phyloP scores from a whole-genome alignment of 2,329 filamentous ascomycete species.

The Ambrosiella cleistominuta region DNA sequence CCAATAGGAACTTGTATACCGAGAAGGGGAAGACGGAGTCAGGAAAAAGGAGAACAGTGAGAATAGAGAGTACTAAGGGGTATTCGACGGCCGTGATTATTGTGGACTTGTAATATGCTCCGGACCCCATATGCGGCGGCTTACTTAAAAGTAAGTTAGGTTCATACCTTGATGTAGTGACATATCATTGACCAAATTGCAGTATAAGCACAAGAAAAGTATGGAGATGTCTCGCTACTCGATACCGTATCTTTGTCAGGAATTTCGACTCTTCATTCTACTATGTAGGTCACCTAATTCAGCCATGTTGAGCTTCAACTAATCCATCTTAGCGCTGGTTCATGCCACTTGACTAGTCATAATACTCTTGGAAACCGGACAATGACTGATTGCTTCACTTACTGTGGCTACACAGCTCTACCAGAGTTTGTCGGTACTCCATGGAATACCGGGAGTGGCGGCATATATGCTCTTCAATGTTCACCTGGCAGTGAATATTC shows the following conservation, averaged over 20 bases:
- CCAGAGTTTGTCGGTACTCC: slow-evolving; percentile 37
- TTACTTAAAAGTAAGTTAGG: slow-evolving; percentile 50
- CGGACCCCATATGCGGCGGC: slow-evolving; percentile 48
- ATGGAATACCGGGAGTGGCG: slow-evolving; percentile 51
- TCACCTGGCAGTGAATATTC: slow-evolving; percentile 26
- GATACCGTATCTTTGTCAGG: background rate
- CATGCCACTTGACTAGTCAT: background rate
- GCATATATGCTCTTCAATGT: slow-evolving; percentile 57
- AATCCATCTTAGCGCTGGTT: background rate
- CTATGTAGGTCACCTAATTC: slow-evolving; percentile 1
- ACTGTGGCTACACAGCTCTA: slow-evolving; percentile 2
- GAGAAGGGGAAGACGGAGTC: background rate
- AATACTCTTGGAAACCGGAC: background rate
- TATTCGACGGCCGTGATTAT: slow-evolving; percentile 54
- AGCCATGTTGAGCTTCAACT: background rate
- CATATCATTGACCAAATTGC: background rate
- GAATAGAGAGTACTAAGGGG: slow-evolving; percentile 44
- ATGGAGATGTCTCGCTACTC: slow-evolving; percentile 1
- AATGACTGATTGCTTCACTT: slow-evolving; percentile 3
- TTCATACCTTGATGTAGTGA: slow-evolving; percentile 7
- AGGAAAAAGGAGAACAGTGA: slow-evolving; percentile 30
- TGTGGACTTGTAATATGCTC: slow-evolving; percentile 57
- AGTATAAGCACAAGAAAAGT: background rate
- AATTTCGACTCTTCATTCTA: slow-evolving; percentile 4
- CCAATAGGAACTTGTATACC: background rate